Evolutionary conservation across 2,329 filamentous ascomycete genomes (phyloP).

Genomic region (Arthroderma uncinatum): DNA sequence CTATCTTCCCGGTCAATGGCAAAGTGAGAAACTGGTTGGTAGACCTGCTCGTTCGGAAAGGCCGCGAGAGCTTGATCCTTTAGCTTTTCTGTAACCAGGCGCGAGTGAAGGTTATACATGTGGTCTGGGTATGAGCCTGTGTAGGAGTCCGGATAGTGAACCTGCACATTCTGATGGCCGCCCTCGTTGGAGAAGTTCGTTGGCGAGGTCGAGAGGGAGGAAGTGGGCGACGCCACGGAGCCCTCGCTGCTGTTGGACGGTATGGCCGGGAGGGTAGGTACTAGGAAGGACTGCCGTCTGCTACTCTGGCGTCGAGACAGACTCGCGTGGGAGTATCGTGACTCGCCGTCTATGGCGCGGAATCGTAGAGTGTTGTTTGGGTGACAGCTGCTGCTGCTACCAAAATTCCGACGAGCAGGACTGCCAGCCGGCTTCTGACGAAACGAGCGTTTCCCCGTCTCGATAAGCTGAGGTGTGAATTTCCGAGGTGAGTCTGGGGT

Average conservation of each 20-base stretch:
- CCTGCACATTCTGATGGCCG: constrained; percentile 7
- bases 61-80: constrained; percentile 49
- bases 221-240: constrained; percentile 21
- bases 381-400: background rate
- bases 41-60: constrained; percentile 39
- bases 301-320: constrained; percentile 27
- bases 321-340: constrained; percentile 36
- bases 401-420: background rate
- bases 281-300: constrained; percentile 46
- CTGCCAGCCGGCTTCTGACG: constrained; percentile 46
- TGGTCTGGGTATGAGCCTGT: constrained; percentile 58
- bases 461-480: constrained; percentile 71
- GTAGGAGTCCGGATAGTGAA: constrained; percentile 44
- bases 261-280: constrained; percentile 52
- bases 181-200: constrained; percentile 17
- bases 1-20: constrained; percentile 32
- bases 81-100: constrained; percentile 67
- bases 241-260: constrained; percentile 49
- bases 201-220: constrained; percentile 19
- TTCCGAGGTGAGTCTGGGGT: constrained; percentile 19
- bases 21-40: constrained; percentile 39
- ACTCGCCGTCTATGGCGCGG: constrained; percentile 32
- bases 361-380: background rate
- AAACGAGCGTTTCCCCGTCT: constrained; percentile 62
- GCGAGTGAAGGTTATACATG: constrained; percentile 55